Base-by-base conservation (phyloP, 78 protist genomes). In the Guillardia theta region DNA sequence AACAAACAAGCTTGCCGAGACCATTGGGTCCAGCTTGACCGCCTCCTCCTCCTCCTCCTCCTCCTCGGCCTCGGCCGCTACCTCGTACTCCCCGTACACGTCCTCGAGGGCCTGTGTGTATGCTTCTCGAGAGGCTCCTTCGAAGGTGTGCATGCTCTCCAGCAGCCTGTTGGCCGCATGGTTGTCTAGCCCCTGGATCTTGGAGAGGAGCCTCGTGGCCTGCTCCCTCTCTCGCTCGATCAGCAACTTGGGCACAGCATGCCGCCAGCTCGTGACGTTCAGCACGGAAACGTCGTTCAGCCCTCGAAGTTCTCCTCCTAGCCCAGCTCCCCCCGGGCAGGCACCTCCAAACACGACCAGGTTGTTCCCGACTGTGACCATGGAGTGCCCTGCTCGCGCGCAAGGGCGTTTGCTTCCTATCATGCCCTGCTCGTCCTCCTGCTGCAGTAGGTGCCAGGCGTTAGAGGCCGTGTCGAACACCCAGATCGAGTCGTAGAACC, bases 151-250 rank as follows among this genome's bases (percentile, higher is more conserved):
- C 83, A 70, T 33, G 41, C 36, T 22, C 27, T 70, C 83, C 9
- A 70, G 83, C 4, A 70, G 83, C 36, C 83, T 12, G 1, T 15
- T 0, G 8, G 83, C 9, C 4, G 41, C 83, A 43, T 78, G 50
- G 90, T 78, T 50, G 48, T 78, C 90, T 0, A 78, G 47, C 53
- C 90, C 90, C 39, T 78, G 90, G 50, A 78, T 37, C 90, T 43
- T 78, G 15, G 90, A 45, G 33, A 78, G 50, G 9, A 78, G 90
- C 1, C 90, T 12, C n/a, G 90, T 78, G 15, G 90, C 90, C 48
- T 3, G 50, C 90, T 43, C 53, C 4, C 90, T 41, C 50, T 41
- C 48, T 19, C 90, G 90, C 50, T 78, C 88, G 50, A 18, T 6
- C 90, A 78, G 53, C 30, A 70, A 12, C 41, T 70, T 70, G 9